A percentile compares a stretch with the other conserved stretches of the same genome.
Evolutionary conservation across 163 green algal genomes (phyloP).

Genomic region (Prototheca stagnorum): DNA sequence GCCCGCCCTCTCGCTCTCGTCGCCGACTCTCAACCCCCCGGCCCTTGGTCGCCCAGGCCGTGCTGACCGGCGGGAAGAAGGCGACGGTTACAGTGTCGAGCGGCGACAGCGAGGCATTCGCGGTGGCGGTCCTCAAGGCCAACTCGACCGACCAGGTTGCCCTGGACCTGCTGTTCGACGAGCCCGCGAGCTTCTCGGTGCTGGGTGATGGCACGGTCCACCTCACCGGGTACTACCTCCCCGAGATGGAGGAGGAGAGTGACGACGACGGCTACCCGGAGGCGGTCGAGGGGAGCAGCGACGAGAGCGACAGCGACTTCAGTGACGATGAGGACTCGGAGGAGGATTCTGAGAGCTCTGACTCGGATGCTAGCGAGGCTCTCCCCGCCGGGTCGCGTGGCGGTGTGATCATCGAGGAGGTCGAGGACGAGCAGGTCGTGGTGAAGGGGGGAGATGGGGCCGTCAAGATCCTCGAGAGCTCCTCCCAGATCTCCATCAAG

Average conservation of each 20-base stretch:
- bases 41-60: not conserved
- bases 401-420: conserved; percentile 3
- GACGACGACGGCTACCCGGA: conserved; percentile 11
- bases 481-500: too few relatives aligned
- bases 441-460: not conserved
- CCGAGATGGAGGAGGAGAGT: conserved; percentile 27
- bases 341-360: not conserved
- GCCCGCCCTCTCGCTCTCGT: too few relatives aligned
- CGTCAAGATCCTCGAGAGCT: too few relatives aligned
- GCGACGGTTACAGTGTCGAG: too few relatives aligned
- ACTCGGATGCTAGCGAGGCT: too few relatives aligned
- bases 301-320: conserved; percentile 17
- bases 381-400: too few relatives aligned
- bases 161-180: conserved; percentile 44
- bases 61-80: not conserved
- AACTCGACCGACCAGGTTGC: conserved; percentile 15
- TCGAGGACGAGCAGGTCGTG: not conserved
- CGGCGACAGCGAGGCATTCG: too few relatives aligned
- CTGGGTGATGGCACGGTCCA: conserved; percentile 26
- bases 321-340: conserved; percentile 24
- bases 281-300: conserved; percentile 18
- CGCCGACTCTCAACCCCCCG: not conserved
- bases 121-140: conserved; percentile 10
- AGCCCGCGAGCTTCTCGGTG: conserved; percentile 36
- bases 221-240: conserved; percentile 48